Percentiles rank a stretch among this genome's conserved stretches.
Evolutionary conservation across 345 rosid genomes (phyloP).

Genomic region (Alliaria petiolata): DNA sequence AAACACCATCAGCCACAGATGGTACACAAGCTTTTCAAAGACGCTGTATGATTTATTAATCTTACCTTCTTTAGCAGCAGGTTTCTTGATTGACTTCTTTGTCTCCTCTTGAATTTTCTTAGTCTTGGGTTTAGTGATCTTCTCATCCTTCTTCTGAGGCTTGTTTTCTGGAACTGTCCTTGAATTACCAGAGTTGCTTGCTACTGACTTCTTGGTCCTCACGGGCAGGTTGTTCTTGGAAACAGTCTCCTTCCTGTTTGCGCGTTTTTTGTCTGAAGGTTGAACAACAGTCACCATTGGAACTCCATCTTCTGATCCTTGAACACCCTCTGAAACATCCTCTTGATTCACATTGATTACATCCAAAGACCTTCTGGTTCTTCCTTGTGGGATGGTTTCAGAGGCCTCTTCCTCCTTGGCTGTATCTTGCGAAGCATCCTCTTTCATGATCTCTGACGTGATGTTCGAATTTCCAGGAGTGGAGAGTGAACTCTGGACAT

Average conservation of each 20-base stretch:
- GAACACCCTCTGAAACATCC: conserved; percentile 12
- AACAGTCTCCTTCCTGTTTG: conserved; percentile 38
- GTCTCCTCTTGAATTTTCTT: conserved; percentile 33
- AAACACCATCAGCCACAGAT: background rate
- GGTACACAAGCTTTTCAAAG: background rate
- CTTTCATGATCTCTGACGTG: conserved; percentile 12
- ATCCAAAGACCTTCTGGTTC: conserved; percentile 20
- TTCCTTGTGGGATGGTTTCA: conserved; percentile 5
- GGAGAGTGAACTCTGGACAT: conserved; percentile 19
- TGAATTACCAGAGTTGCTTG: conserved; percentile 38
- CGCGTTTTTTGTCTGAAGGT: conserved; percentile 34
- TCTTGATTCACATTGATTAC: conserved; percentile 22
- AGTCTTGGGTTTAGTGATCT: conserved; percentile 44
- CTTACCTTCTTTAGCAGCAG: conserved; percentile 47
- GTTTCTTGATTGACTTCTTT: conserved; percentile 44
- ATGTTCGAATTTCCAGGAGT: conserved; percentile 19
- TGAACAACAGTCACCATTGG: conserved; percentile 41
- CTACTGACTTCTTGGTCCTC: conserved; percentile 39
- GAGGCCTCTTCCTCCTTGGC: conserved; percentile 9
- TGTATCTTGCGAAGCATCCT: background rate
- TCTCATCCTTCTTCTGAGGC: conserved; percentile 52
- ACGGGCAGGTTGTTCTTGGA: conserved; percentile 38
- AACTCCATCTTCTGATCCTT: conserved; percentile 44
- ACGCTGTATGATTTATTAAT: background rate
- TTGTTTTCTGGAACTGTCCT: conserved; percentile 40